These are phyloP conservation scores for Neurospora sp. DNA, from an alignment of 495 filamentous ascomycete species.

Conservation along the genomic window DNA sequence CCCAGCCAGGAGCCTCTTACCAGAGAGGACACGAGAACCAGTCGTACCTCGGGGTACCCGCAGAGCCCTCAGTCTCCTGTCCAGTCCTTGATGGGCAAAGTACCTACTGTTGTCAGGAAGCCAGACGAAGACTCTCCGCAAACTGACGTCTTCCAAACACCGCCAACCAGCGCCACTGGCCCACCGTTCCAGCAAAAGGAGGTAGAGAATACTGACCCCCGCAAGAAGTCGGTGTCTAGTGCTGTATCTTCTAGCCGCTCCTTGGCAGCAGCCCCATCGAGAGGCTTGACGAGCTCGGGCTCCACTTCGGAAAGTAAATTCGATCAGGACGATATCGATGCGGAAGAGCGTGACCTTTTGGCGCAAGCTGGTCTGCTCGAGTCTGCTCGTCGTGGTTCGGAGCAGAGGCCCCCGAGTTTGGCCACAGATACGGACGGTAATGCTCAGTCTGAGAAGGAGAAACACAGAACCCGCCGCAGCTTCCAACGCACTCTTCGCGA, in stretches of 20 bases:
- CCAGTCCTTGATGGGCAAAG: conserved; percentile 19
- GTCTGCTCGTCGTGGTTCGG: conserved; percentile 6
- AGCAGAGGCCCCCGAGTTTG: conserved; percentile 10
- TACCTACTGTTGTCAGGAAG: conserved; percentile 17
- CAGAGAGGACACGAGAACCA: conserved; percentile 20
- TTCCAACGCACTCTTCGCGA: conserved; percentile 92
- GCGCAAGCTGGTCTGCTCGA: conserved; percentile 40
- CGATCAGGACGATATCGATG: conserved; percentile 33
- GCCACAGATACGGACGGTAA: conserved; percentile 20
- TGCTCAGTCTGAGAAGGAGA: conserved; percentile 29
- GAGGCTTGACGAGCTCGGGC: conserved; percentile 12
- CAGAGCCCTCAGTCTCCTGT: conserved; percentile 23
- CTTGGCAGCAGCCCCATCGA: conserved; percentile 20
- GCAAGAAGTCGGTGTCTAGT: conserved; percentile 35
- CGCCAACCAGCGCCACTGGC: conserved; percentile 33
- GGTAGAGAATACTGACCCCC: conserved; percentile 20
- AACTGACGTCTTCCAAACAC: conserved; percentile 36
- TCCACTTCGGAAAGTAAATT: conserved; percentile 13
- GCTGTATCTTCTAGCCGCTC: conserved; percentile 28
- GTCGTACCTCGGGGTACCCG: conserved; percentile 13
- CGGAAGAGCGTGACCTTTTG: conserved; percentile 40
- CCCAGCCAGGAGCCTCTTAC: conserved; percentile 12
- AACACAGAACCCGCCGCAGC: conserved; percentile 67
- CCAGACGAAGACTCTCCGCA: conserved; percentile 26
- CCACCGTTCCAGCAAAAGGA: conserved; percentile 38